These are phyloP conservation scores for Yamadazyma sp. DNA, from an alignment of 1,139 yeast species.

Conservation along the genomic window DNA sequence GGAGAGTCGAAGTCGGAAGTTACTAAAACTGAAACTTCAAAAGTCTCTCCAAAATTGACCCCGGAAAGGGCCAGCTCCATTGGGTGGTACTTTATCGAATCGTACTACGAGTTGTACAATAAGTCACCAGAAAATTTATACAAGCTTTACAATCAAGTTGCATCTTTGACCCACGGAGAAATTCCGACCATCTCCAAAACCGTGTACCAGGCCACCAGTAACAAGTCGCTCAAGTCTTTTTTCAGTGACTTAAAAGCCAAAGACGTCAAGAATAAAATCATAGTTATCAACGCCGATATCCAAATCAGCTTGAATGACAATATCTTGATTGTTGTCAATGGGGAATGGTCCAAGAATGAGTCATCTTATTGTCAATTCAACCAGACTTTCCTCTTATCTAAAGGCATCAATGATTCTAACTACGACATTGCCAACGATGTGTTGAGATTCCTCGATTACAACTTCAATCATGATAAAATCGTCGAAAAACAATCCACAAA, in stretches of 20 bases:
- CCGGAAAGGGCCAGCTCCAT: slow-evolving; percentile 39
- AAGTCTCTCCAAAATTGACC: slow-evolving; percentile 12
- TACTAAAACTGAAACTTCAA: neutral
- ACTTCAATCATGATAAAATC: slow-evolving; percentile 25
- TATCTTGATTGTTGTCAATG: slow-evolving; percentile 62
- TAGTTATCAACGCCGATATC: slow-evolving; percentile 61
- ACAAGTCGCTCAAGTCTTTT: slow-evolving; percentile 37
- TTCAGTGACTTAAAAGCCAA: slow-evolving; percentile 25
- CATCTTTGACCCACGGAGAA: slow-evolving; percentile 37
- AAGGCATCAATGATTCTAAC: slow-evolving; percentile 49
- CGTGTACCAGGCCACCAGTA: slow-evolving; percentile 36
- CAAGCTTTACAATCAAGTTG: slow-evolving; percentile 38
- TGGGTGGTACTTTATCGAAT: slow-evolving; percentile 49
- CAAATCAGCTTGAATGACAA: slow-evolving; percentile 52
- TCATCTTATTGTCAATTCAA: slow-evolving; percentile 59
- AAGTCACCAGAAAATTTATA: slow-evolving; percentile 34
- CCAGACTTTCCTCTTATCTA: slow-evolving; percentile 64
- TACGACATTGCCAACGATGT: slow-evolving; percentile 69
- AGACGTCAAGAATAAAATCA: slow-evolving; percentile 52
- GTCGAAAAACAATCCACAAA: slow-evolving; percentile 7
- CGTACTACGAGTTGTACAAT: slow-evolving; percentile 45
- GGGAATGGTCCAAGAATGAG: slow-evolving; percentile 58
- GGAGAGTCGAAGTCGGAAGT: neutral
- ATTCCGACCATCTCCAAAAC: slow-evolving; percentile 26
- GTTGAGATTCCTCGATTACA: slow-evolving; percentile 53